Conservation (phyloP, 1,139 yeast species). For the Wickerhamiella infanticola region DNA sequence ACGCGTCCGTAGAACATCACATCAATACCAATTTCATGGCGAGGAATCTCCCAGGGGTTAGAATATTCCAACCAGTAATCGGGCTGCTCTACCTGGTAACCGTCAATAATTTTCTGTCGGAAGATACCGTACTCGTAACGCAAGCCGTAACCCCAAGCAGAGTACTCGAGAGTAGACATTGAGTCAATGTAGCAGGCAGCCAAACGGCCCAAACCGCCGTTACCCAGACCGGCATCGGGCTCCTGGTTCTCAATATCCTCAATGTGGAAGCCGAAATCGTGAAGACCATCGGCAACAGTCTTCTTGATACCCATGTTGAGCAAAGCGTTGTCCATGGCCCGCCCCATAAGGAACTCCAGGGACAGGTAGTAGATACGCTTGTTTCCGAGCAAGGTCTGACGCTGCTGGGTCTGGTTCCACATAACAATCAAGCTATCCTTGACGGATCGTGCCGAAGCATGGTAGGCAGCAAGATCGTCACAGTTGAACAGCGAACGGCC, state of each 20-base stretch:
- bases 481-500: constrained; percentile 87
- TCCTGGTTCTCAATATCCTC: constrained; percentile 79
- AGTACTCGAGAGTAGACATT: constrained; percentile 68
- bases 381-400: constrained; percentile 68
- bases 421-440: constrained; percentile 69
- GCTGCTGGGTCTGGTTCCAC: constrained; percentile 91
- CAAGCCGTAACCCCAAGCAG: constrained; percentile 95
- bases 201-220: constrained; percentile 88
- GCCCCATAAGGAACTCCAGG: constrained; percentile 84
- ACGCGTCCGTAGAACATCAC: constrained; percentile 82
- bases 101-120: constrained; percentile 78
- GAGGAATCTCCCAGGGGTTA: constrained; percentile 87
- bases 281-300: constrained; percentile 39
- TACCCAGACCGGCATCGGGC: constrained; percentile 90
- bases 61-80: constrained; percentile 84
- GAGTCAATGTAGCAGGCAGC: constrained; percentile 94
- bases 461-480: constrained; percentile 84
- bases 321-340: constrained; percentile 88
- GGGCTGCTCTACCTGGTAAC: constrained; percentile 87
- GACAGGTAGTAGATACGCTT: constrained; percentile 80
- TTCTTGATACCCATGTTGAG: constrained; percentile 55
- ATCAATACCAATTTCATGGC: constrained; percentile 81
- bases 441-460: constrained; percentile 67
- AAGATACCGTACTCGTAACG: constrained; percentile 91
- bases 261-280: constrained; percentile 68